These are phyloP conservation scores for Pythium aristosporum DNA, from an alignment of 352 stramenopile genomes.

Conservation along the genomic window DNA sequence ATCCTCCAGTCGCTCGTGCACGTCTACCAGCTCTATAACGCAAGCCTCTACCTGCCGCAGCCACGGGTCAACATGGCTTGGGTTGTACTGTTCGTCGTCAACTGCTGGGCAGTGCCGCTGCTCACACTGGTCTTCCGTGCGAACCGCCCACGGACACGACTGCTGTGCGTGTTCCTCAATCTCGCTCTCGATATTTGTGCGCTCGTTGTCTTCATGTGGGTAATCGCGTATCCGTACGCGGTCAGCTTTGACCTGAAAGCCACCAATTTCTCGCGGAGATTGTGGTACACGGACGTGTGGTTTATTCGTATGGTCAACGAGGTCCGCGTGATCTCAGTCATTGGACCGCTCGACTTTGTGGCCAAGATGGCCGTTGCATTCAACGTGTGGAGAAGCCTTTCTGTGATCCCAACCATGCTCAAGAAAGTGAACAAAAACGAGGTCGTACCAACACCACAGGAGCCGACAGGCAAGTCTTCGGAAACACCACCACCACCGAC, in stretches of 20 bases:
- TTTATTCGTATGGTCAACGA: constrained; percentile 41
- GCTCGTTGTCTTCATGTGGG: constrained; percentile 8
- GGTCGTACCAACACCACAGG: background rate
- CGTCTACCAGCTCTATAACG: constrained; percentile 13
- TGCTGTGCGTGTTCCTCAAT: constrained; percentile 17
- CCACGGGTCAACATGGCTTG: constrained; percentile 9
- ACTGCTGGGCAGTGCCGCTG: constrained; percentile 15
- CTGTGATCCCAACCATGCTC: constrained; percentile 18
- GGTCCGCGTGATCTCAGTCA: constrained; percentile 38
- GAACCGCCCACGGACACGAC: constrained; percentile 10
- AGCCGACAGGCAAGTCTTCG: background rate
- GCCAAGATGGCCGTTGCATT: constrained; percentile 26
- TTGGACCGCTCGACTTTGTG: constrained; percentile 24
- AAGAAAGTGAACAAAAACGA: background rate
- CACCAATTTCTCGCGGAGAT: constrained; percentile 11
- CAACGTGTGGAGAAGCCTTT: constrained; percentile 12
- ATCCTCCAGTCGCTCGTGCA: constrained; percentile 16
- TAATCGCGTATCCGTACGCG: constrained; percentile 1
- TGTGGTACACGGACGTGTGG: constrained; percentile 47
- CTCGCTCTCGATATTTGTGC: constrained; percentile 13
- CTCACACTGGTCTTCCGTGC: constrained; percentile 9
- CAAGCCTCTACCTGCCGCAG: constrained; percentile 11
- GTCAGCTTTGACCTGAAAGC: background rate
- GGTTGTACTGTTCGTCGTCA: constrained; percentile 11
- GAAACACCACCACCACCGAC: background rate